Evolutionary conservation across 345 rosid species (phyloP).

Genomic region (Salix exigua): DNA sequence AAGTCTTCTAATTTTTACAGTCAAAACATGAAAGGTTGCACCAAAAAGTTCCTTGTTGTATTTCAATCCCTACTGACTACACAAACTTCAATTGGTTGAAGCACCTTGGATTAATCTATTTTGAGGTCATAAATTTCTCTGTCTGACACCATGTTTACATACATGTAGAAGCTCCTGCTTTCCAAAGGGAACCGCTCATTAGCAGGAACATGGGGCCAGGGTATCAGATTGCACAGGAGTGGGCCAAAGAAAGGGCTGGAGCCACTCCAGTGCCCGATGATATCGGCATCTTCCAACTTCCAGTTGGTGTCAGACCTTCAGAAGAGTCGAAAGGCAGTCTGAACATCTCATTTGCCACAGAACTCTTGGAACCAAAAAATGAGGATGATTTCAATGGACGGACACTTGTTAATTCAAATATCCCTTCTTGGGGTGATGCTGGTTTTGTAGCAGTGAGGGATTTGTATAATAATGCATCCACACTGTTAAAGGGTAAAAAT

Average conservation of each 20-base stretch:
- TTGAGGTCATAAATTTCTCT: constrained; percentile 11
- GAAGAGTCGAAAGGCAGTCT: constrained; percentile 38
- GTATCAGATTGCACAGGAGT: constrained; percentile 56
- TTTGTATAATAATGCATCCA: constrained; percentile 51
- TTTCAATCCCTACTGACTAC: constrained; percentile 6
- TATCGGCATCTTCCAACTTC: constrained; percentile 63
- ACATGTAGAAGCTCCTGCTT: constrained; percentile 49
- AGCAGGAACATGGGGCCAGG: constrained; percentile 68
- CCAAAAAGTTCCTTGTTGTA: constrained; percentile 8
- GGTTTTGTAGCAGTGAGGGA: constrained; percentile 54
- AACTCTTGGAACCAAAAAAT: constrained; percentile 26
- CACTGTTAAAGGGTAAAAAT: constrained; percentile 49
- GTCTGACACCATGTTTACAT: constrained; percentile 8
- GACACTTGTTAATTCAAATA: constrained; percentile 30
- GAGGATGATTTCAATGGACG: constrained; percentile 41
- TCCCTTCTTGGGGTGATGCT: constrained; percentile 41
- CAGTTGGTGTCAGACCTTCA: constrained; percentile 77
- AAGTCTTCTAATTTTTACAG: constrained; percentile 27
- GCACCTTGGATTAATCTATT: constrained; percentile 1
- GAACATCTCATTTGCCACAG: constrained; percentile 22
- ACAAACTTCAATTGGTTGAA: constrained; percentile 4
- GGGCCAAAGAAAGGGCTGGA: constrained; percentile 69
- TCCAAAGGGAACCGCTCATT: constrained; percentile 60
- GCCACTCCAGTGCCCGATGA: constrained; percentile 48
- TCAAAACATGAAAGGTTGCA: constrained; percentile 57